Conservation (phyloP, 495 filamentous ascomycete species). For the Venustampulla echinocandica region DNA sequence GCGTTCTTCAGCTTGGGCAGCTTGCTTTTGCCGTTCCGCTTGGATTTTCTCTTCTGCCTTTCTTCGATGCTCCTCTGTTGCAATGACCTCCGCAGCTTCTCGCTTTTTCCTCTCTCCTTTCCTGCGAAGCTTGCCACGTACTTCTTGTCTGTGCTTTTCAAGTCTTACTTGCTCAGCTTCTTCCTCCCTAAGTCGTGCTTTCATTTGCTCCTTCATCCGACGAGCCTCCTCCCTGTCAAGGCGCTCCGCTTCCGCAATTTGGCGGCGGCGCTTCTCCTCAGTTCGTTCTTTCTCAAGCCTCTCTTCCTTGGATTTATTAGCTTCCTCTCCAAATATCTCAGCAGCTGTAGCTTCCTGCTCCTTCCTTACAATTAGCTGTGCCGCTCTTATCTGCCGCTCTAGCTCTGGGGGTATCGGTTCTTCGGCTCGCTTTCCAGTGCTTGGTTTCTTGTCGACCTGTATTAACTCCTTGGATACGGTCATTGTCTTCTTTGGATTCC, state of each 20-base stretch:
- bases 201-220: conserved; percentile 8
- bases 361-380: conserved; percentile 4
- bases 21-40: conserved; percentile 2
- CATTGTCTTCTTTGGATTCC: neutral
- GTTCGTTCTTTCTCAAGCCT: neutral
- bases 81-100: conserved; percentile 2
- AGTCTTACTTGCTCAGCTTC: conserved; percentile 10
- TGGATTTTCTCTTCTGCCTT: conserved; percentile 10
- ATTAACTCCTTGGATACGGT: neutral
- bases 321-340: conserved; percentile 9
- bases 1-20: conserved; percentile 8
- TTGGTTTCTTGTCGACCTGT: no score
- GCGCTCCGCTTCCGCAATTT: neutral
- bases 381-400: conserved; percentile 3
- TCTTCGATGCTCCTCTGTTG: conserved; percentile 16
- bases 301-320: conserved; percentile 3
- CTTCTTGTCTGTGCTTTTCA: conserved; percentile 19
- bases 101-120: conserved; percentile 10
- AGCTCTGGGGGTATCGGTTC: no score
- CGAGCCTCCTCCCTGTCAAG: conserved; percentile 15
- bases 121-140: conserved; percentile 11
- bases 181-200: conserved; percentile 19
- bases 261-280: neutral
- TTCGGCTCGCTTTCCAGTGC: no score
- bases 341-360: conserved; percentile 3